phyloP scores from a whole-genome alignment of 768 basidiomycete species.

The Tubosaeta sp. region DNA sequence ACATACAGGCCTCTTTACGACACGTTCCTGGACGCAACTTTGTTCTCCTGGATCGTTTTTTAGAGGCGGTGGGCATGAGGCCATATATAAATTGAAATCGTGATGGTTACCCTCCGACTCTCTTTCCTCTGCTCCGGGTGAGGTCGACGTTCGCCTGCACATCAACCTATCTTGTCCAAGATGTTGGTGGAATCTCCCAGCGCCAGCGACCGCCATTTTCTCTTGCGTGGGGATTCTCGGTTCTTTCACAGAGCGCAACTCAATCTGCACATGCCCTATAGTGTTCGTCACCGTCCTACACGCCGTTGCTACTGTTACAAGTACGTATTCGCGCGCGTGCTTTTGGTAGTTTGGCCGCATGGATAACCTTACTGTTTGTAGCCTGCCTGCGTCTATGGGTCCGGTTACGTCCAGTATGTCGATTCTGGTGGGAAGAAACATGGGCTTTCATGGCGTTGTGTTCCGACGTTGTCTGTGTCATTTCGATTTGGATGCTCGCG shows the following conservation, averaged over 20 bases:
- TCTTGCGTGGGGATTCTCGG: background rate
- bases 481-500: constrained; percentile 7
- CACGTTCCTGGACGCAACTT: background rate
- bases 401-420: constrained; percentile 3
- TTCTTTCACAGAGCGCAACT: background rate
- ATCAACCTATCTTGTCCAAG: background rate
- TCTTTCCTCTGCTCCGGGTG: background rate
- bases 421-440: constrained; percentile 14
- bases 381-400: constrained; percentile 8
- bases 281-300: constrained; percentile 11
- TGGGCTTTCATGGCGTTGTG: constrained; percentile 6
- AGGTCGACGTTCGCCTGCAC: background rate
- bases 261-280: background rate
- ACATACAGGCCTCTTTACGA: background rate
- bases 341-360: background rate
- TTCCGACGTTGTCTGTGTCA: constrained; percentile 1
- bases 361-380: background rate
- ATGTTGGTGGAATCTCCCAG: constrained; percentile 1
- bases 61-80: background rate
- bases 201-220: background rate
- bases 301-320: constrained; percentile 1
- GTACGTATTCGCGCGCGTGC: constrained; percentile 1
- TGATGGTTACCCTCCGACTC: background rate
- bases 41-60: background rate
- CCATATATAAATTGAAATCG: background rate